phyloP scores from a whole-genome alignment of 192 early-diverging fungal species.

The Coemansia sp. region DNA sequence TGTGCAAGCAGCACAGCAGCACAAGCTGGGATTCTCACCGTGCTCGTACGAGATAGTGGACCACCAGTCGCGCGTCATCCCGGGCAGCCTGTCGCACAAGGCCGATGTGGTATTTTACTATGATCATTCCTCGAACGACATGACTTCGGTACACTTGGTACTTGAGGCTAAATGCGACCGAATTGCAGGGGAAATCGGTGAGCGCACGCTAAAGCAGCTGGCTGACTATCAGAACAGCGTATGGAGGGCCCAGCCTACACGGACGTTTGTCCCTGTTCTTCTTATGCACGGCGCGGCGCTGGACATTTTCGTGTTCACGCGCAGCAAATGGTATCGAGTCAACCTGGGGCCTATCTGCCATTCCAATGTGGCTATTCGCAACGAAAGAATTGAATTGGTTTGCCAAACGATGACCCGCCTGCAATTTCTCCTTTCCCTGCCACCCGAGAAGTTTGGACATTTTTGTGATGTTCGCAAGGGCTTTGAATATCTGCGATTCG shows the following conservation, averaged over 20 bases:
- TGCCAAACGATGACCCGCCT: background rate
- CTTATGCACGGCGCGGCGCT: constrained; percentile 4
- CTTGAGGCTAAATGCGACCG: background rate
- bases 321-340: background rate
- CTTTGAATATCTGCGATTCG: background rate
- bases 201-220: constrained; percentile 17
- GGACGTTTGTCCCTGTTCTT: constrained; percentile 5
- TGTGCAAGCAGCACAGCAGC: background rate
- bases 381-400: background rate
- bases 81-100: background rate
- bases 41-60: background rate
- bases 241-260: constrained; percentile 10
- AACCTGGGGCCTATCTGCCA: constrained; percentile 1
- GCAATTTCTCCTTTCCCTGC: background rate
- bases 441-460: background rate
- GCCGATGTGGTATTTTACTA: background rate
- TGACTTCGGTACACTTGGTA: background rate
- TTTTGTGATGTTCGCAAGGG: background rate
- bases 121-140: background rate
- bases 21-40: background rate
- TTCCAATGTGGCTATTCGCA: background rate
- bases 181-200: background rate
- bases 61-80: background rate
- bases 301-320: constrained; percentile 19
- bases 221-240: constrained; percentile 11